Evolutionary conservation across 805 yeast species (phyloP).

Genomic region (Saccharomyces kudriavzevii): DNA sequence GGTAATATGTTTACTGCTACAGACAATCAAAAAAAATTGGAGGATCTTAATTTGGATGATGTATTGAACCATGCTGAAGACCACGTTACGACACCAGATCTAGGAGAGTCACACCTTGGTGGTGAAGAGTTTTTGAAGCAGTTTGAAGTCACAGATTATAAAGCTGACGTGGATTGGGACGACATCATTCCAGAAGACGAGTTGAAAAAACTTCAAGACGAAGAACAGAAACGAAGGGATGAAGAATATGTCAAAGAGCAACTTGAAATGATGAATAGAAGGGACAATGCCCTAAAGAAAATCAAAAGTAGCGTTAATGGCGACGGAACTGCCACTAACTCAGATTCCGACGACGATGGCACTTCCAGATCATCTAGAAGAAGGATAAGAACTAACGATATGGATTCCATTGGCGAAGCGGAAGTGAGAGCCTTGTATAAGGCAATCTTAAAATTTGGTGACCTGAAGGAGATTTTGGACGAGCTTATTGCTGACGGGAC

Average conservation of each 20-base stretch:
- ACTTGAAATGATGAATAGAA: conserved; percentile 74
- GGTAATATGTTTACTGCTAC: conserved; percentile 95
- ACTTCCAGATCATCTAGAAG: conserved; percentile 33
- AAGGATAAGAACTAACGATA: conserved; percentile 36
- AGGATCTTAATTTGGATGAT: conserved; percentile 90
- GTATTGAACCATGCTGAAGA: conserved; percentile 96
- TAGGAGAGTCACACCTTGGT: conserved; percentile 96
- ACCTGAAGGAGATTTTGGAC: conserved; percentile 68
- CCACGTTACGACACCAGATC: conserved; percentile 89
- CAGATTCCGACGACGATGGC: conserved; percentile 33
- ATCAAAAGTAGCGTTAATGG: conserved; percentile 39
- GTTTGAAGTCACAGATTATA: conserved; percentile 96
- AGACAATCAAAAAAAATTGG: conserved; percentile 92
- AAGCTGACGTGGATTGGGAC: conserved; percentile 98
- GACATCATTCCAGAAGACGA: conserved; percentile 97
- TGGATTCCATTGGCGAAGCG: conserved; percentile 63
- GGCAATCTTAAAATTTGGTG: conserved; percentile 75
- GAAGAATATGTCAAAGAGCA: conserved; percentile 85
- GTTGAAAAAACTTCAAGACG: conserved; percentile 77
- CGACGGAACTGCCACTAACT: conserved; percentile 35
- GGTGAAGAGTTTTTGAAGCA: conserved; percentile 96
- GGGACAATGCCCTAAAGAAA: conserved; percentile 64
- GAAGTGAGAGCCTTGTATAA: conserved; percentile 82
- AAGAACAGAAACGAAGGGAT: conserved; percentile 78
- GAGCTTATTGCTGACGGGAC: conserved; percentile 85